phyloP scores from a whole-genome alignment of 805 yeast genomes.

The Candida parachauliodes region DNA sequence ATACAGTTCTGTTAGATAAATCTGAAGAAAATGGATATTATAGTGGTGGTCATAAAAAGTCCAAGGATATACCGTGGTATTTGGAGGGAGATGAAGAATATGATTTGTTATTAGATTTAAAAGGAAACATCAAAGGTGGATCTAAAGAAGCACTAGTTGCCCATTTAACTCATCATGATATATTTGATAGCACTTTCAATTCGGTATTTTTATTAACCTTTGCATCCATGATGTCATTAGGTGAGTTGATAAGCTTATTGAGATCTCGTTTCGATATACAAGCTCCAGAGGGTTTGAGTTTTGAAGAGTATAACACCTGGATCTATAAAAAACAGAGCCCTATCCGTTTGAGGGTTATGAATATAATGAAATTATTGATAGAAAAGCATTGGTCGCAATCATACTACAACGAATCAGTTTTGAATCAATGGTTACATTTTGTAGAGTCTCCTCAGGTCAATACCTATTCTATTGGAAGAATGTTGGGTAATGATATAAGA shows the following conservation, averaged over 20 bases:
- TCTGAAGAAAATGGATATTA: slow-evolving; percentile 34
- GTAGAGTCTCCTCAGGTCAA: slow-evolving; percentile 19
- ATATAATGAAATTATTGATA: slow-evolving; percentile 61
- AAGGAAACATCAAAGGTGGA: slow-evolving; percentile 80
- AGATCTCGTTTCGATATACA: slow-evolving; percentile 62
- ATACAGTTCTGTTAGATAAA: slow-evolving; percentile 34
- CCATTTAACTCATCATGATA: slow-evolving; percentile 72
- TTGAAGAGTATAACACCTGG: slow-evolving; percentile 80
- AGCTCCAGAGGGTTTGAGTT: slow-evolving; percentile 86
- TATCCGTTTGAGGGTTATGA: slow-evolving; percentile 61
- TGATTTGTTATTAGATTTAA: slow-evolving; percentile 54
- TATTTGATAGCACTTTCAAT: slow-evolving; percentile 59
- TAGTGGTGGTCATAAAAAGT: slow-evolving; percentile 31
- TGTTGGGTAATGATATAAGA: slow-evolving; percentile 20
- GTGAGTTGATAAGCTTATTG: slow-evolving; percentile 55
- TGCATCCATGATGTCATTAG: slow-evolving; percentile 66
- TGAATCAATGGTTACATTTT: slow-evolving; percentile 33
- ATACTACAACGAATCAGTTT: slow-evolving; percentile 46
- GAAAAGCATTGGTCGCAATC: slow-evolving; percentile 68
- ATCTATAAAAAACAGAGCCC: slow-evolving; percentile 64
- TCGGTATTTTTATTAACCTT: slow-evolving; percentile 72
- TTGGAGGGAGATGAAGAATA: slow-evolving; percentile 64
- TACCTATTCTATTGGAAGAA: slow-evolving; percentile 26
- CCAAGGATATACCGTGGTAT: slow-evolving; percentile 62
- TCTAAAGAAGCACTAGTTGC: slow-evolving; percentile 73